Percentiles rank a stretch among this genome's conserved stretches.
Conservation (phyloP, 805 yeast species). For the Yueomyces sinensis region DNA sequence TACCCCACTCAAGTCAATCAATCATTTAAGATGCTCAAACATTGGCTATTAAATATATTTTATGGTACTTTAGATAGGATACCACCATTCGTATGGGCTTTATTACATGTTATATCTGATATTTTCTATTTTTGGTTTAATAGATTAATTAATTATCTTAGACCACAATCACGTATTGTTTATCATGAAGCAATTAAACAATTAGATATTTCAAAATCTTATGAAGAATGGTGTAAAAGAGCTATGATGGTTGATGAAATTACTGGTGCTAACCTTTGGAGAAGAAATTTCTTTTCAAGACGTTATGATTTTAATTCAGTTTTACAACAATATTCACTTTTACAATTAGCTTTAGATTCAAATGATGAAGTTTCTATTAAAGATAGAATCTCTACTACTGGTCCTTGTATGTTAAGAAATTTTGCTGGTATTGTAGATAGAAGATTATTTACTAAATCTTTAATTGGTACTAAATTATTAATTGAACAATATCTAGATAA, state of each 20-base stretch:
- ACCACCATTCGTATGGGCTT: slow-evolving; percentile 30
- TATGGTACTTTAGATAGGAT: slow-evolving; percentile 25
- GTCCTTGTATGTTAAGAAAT: slow-evolving; percentile 57
- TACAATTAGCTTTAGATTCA: slow-evolving; percentile 47
- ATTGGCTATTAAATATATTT: slow-evolving; percentile 13
- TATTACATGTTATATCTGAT: slow-evolving; percentile 29
- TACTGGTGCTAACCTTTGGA: slow-evolving; percentile 49
- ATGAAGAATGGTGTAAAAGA: slow-evolving; percentile 56
- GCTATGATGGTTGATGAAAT: slow-evolving; percentile 37
- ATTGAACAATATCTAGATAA: slow-evolving; percentile 61
- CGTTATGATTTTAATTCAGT: slow-evolving; percentile 79
- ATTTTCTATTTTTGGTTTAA: slow-evolving; percentile 30
- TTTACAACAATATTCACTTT: slow-evolving; percentile 51
- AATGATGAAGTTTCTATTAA: slow-evolving; percentile 43
- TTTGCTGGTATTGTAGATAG: slow-evolving; percentile 84
- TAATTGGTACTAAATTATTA: slow-evolving; percentile 76
- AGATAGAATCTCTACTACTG: slow-evolving; percentile 59
- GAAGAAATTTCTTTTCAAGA: slow-evolving; percentile 69
- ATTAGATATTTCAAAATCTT: slow-evolving; percentile 39
- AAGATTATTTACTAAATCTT: slow-evolving; percentile 65
- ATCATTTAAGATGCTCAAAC: slow-evolving; percentile 8
- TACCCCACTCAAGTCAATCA: too few species aligned
- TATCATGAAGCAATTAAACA: slow-evolving; percentile 33
- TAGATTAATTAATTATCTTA: slow-evolving; percentile 13
- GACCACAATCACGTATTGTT: slow-evolving; percentile 19